Evolutionary conservation across 2,329 filamentous ascomycete genomes (phyloP), one percentile per base, ranked within the genome.

Genomic region (Venturia asperata): DNA sequence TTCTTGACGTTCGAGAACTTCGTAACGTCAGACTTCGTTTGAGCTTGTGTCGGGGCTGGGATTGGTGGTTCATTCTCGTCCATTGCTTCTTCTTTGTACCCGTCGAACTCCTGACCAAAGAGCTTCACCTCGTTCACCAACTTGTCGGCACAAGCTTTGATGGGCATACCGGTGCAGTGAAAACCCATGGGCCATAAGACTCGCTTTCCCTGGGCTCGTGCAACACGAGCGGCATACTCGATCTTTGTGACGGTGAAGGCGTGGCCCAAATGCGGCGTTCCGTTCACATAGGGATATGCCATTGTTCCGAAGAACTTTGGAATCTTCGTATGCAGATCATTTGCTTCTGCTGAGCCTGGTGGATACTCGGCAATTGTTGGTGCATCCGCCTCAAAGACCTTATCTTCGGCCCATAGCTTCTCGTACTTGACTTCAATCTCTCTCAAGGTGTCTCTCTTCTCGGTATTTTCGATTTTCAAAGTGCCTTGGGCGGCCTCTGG

Each of bases 111-210:
- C 74, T 88, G 79, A 27, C 94, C 94, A 72, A 97, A 99, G 79
- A 89, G 82, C 77, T 90, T 86, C 65, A 97, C 88, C 78, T 99
- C 94, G 68, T 91, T 87, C 66, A 88, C 86, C 58, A 99, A 85
- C 82, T 97, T 97, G 81, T 99, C 93, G 64, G 94, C 92, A 72
- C 91, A 95, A 6, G 94, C 92, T 79, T 97, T 97, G 81, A 99
- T 99, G 58, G 92, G 92, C 88, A 99, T 95, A 71, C 94, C 94
- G 0, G 93, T 97, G 79, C 89, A 91, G 81, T 99, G 94, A 80
- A 92, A 99, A 41, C 93, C 94, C 73, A 94, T 88, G 66, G 94
- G 94, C 75, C 94, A 97, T 64, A 97, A 81, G 66, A 88, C 83
- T 64, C 88, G 84, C 81, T 93, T 93, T 73, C 94, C 94, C 75